Conservation (phyloP, 2,329 filamentous ascomycete species). For the Claviceps pazoutovae region DNA sequence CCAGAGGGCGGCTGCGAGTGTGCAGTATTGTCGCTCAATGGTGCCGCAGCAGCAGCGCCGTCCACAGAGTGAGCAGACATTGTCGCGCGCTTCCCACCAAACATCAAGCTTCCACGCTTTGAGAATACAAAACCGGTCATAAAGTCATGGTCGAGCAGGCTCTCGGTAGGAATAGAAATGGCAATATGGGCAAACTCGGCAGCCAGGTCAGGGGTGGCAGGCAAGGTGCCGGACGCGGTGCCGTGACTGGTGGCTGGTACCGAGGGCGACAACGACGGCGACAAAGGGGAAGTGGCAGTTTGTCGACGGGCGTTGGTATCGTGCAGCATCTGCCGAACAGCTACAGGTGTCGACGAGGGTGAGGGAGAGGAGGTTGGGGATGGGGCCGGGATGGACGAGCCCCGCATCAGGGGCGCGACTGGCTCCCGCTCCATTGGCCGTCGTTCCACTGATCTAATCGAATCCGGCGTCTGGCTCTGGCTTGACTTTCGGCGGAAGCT, state of each 20-base stretch:
- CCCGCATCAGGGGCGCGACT: conserved; percentile 13
- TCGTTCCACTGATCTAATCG: conserved; percentile 3
- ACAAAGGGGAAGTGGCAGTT: background rate
- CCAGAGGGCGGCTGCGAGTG: background rate
- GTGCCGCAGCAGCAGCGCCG: conserved; percentile 1
- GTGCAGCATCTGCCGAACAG: background rate
- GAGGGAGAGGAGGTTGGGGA: conserved; percentile 11
- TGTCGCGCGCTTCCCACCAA: conserved; percentile 30
- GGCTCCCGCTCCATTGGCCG: conserved; percentile 10
- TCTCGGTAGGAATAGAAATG: conserved; percentile 41
- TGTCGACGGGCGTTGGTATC: background rate
- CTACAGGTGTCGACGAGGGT: conserved; percentile 6
- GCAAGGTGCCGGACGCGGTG: conserved; percentile 10
- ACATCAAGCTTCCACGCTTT: conserved; percentile 49
- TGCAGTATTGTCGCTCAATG: background rate
- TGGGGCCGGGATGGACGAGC: conserved; percentile 5
- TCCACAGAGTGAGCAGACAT: background rate
- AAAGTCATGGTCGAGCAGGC: conserved; percentile 43
- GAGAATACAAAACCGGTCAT: conserved; percentile 44
- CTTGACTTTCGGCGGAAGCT: conserved; percentile 9
- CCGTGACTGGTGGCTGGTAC: conserved; percentile 7
- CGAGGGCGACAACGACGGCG: background rate
- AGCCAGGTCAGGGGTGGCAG: conserved; percentile 12
- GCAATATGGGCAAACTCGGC: conserved; percentile 36
- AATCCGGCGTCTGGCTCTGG: conserved; percentile 7